Evolutionary conservation across 2,329 filamentous ascomycete species (phyloP), one percentile per base, ranked within the genome.

Genomic region (Aspergillus phoenicis): DNA sequence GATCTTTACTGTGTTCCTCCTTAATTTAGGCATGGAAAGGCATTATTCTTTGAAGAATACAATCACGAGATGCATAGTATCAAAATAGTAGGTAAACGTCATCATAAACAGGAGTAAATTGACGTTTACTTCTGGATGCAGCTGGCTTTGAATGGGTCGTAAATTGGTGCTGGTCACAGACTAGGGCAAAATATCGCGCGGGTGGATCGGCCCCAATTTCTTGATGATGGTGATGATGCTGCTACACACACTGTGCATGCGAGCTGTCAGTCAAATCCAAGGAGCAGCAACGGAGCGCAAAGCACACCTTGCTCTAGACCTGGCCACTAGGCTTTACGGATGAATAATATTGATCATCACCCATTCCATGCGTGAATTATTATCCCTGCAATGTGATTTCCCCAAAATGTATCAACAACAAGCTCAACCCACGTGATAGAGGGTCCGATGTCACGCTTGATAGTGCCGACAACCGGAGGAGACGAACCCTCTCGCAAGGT

Each of bases 401-500:
- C 33, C 33, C 33, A 2, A 36, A 4, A 11, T 13, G 11, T 3
- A 36, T 36, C 11, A 36, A 6, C 33, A 13, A 36, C 49, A 54
- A 43, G 57, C 57, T 56, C 49, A 36, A 41, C 39, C 49, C 61
- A 61, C 61, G 61, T 61, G 61, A 52, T 60, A 43, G 51, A 36
- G 33, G 33, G 33, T 36, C 43, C 52, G 58, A 56, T 24, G 52
- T 51, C 58, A 60, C 53, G 33, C 52, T 26, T 47, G 26, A 36
- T 57, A 52, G 45, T 57, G 52, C 61, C 61, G 61, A 60, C 41
- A 49, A 62, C 33, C 61, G 61, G 61, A 57, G 43, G 15, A 38
- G 36, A 17, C 15, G 4, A 20, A 26, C 28, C 52, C 33, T 36
- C 28, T 20, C 20, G 8, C 53, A 56, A 38, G 33, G 51, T 28